Evolutionary conservation across 2,329 filamentous ascomycete genomes (phyloP).

Genomic region (Fusarium odoratissimum): DNA sequence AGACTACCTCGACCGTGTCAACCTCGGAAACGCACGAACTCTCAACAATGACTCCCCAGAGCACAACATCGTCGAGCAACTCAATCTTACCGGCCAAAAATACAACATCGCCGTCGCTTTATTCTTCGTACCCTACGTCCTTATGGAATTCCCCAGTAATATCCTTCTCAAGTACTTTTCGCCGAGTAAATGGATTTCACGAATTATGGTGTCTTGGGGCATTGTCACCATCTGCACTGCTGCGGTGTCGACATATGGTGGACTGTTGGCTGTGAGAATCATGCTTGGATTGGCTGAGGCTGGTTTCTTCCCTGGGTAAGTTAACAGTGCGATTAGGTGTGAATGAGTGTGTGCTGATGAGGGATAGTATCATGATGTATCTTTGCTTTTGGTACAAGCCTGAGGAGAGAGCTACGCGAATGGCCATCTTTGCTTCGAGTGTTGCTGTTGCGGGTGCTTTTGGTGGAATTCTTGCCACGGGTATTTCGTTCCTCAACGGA

Average conservation of each 20-base stretch:
- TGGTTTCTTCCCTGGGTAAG: constrained; percentile 61
- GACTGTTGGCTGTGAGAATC: constrained; percentile 60
- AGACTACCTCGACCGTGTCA: constrained; percentile 48
- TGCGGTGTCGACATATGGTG: constrained; percentile 59
- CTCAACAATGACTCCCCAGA: constrained; percentile 51
- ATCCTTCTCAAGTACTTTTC: constrained; percentile 52
- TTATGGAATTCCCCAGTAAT: constrained; percentile 50
- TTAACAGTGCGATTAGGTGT: rapidly evolving
- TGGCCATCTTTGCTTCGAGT: constrained; percentile 70
- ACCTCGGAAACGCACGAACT: constrained; percentile 50
- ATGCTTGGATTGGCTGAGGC: constrained; percentile 64
- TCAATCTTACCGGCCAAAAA: constrained; percentile 47
- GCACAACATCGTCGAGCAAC: constrained; percentile 48
- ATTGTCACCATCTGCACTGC: constrained; percentile 62
- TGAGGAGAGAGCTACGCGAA: constrained; percentile 67
- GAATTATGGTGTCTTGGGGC: constrained; percentile 61
- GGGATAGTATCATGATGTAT: constrained; percentile 61
- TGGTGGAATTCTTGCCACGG: constrained; percentile 67
- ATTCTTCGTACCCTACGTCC: constrained; percentile 48
- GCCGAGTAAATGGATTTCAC: constrained; percentile 49
- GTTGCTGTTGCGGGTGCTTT: constrained; percentile 70
- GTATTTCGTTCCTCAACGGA: constrained; percentile 60
- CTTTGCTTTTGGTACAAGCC: constrained; percentile 73
- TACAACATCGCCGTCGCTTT: constrained; percentile 49
- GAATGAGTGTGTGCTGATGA: not conserved